Base-by-base conservation (phyloP, 768 basidiomycete genomes). In the Mycena crocata region DNA sequence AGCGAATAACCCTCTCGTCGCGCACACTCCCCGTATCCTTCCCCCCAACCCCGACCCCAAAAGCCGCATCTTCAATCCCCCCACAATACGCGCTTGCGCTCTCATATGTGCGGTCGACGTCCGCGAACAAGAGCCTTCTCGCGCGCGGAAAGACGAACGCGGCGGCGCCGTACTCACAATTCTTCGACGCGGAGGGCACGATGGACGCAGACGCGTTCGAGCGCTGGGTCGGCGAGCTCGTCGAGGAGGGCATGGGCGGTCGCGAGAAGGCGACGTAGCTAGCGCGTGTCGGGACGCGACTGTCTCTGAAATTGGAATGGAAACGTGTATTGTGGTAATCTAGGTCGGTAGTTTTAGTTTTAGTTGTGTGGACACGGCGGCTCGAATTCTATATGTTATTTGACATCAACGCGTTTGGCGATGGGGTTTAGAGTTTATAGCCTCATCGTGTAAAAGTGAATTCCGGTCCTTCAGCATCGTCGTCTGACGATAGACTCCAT, bases 61-160 rank as follows among this genome's bases (percentile, higher is more conserved):
- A 74, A 15, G 71, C 83, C 21, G 64, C 78, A 32, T 57, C 69
- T 21, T 60, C 74, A 45, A 71, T 71, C 7, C 60, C 91, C 34
- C 92, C 93, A 28, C 83, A 85, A 50, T 96, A 95, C 78, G 78
- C 84, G 19, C 81, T 97, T 68, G 82, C 85, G 45, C 78, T 93
- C 52, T 82, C 85, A 51, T 96, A 93, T 76, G 83, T 92, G 34
- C 91, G 92, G 65, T 93, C 94, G 31, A 89, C 94, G 4, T 93
- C 90, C 52, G 89, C 89, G 39, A 96, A 96, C 57, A 97, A 97
- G 82, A 90, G 91, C 6, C 84, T 96, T 14, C 86, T 98, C 9
- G 87, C 88, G 58, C 89, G 90, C 71, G 89, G 90, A 14, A 87
- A 88, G 62, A 84, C 88, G 19, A 83, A 84, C 50, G 86, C 86